Evolutionary conservation across 371 early-diverging fungal species (phyloP).

Genomic region (Mucor irregularis): DNA sequence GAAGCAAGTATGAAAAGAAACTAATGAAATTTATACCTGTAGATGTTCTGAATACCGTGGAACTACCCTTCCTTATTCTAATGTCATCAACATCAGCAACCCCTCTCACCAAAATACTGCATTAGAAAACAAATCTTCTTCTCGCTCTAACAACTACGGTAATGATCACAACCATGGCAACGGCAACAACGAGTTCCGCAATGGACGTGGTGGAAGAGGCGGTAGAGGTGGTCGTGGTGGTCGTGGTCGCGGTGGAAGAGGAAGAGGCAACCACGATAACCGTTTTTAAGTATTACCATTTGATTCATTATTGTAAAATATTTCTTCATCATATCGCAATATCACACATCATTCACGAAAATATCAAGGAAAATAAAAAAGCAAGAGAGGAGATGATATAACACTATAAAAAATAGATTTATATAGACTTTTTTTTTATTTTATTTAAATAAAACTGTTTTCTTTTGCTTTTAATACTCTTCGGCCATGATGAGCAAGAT

Average conservation of each 20-base stretch:
- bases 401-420: background rate
- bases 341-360: too few relatives aligned
- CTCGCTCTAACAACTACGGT: background rate
- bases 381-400: background rate
- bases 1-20: background rate
- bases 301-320: too few relatives aligned
- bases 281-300: too few relatives aligned
- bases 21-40: background rate
- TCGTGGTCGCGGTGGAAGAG: background rate
- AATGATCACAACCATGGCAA: background rate
- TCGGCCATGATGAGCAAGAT: constrained; percentile 80
- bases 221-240: constrained; percentile 9
- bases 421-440: background rate
- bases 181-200: background rate
- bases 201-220: constrained; percentile 15
- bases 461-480: constrained; percentile 41
- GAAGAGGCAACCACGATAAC: background rate
- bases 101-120: constrained; percentile 20
- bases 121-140: background rate
- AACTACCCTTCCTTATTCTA: constrained; percentile 56
- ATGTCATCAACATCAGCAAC: constrained; percentile 60
- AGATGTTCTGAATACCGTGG: constrained; percentile 74
- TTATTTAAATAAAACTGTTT: background rate
- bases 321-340: too few relatives aligned
- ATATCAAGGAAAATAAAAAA: too few relatives aligned